A percentile compares a stretch with the other conserved stretches of the same genome.
phyloP scores from a whole-genome alignment of 352 stramenopile species.

The Pythium pyrilobum region DNA sequence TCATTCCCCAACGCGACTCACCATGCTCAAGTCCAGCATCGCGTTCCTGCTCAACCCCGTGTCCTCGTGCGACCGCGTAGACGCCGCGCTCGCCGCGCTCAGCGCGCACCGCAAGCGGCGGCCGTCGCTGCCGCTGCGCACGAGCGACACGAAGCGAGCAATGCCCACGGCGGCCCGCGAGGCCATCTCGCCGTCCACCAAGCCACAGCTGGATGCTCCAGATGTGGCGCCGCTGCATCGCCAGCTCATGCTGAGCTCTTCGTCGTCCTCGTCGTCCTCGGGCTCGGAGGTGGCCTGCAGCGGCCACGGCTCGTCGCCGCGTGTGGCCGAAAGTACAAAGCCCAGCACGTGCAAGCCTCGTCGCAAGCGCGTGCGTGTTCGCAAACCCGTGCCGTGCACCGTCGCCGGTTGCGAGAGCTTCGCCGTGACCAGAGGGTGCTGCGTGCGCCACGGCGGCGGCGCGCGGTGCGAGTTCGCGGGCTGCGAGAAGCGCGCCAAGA shows the following conservation, averaged over 20 bases:
- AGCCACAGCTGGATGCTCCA: no score
- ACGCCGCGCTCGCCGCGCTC: neutral
- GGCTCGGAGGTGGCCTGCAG: no score
- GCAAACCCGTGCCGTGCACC: neutral
- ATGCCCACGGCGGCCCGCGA: no score
- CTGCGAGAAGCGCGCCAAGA: slow-evolving; percentile 12
- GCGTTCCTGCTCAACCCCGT: slow-evolving; percentile 15
- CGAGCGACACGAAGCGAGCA: no score
- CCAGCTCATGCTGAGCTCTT: neutral
- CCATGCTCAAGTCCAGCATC: slow-evolving; percentile 16
- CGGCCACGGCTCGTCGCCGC: no score
- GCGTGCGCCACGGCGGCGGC: slow-evolving; percentile 32
- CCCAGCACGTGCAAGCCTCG: neutral
- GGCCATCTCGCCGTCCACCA: no score
- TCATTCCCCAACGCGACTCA: neutral
- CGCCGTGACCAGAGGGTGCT: slow-evolving; percentile 19
- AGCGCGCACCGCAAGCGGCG: slow-evolving; percentile 1
- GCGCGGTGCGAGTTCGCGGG: slow-evolving; percentile 2
- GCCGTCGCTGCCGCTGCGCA: neutral
- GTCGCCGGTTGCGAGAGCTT: neutral
- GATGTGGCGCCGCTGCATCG: neutral
- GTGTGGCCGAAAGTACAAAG: neutral
- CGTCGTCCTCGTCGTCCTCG: neutral
- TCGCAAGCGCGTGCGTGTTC: slow-evolving; percentile 4
- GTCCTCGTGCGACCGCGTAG: neutral